Evolutionary conservation across 2,329 filamentous ascomycete species (phyloP), one percentile per base, ranked within the genome.

Genomic region (Microcyclospora tardicrescens): DNA sequence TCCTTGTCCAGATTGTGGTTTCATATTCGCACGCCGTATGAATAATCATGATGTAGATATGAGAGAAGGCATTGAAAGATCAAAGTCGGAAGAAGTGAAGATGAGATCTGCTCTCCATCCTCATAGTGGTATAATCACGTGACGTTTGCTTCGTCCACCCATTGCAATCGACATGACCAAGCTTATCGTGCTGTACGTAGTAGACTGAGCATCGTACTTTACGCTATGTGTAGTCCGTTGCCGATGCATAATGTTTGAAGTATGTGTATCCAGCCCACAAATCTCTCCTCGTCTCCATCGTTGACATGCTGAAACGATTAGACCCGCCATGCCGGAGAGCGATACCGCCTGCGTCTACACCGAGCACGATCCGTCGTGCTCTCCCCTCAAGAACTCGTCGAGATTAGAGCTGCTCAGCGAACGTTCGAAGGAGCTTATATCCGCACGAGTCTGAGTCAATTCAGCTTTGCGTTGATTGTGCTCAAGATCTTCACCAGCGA

Each of bases 341-440:
- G 74, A 45, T 83, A 93, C 57, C 82, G 76, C 46, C 70, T 93
- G 36, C 82, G 86, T 44, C 69, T 83, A 46, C 87, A 94, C 63
- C 79, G 86, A 38, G 86, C 87, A 33, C 77, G 82, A 44, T 87
- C 82, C 16, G 81, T 93, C 27, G 69, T 91, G 16, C 71, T 95
- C 43, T 93, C 85, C 3, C 69, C 77, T 16, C 72, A 81, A 50
- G 89, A 95, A 61, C 79, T 98, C 33, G 84, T 95, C 47, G 91
- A 96, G 64, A 81, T 96, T 49, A 84, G 91, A 46, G 91, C 91
- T 10, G 84, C 89, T 10, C 91, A 98, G 60, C 77, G 91, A 39
- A 98, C 91, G 2, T 98, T 96, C 53, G 91, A 98, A 63, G 91
- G 91, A 15, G 91, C 91, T 15, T 98, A 96, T 63, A 81, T 95